phyloP scores from a whole-genome alignment of 2,329 filamentous ascomycete species.

The Didymella pinodella region DNA sequence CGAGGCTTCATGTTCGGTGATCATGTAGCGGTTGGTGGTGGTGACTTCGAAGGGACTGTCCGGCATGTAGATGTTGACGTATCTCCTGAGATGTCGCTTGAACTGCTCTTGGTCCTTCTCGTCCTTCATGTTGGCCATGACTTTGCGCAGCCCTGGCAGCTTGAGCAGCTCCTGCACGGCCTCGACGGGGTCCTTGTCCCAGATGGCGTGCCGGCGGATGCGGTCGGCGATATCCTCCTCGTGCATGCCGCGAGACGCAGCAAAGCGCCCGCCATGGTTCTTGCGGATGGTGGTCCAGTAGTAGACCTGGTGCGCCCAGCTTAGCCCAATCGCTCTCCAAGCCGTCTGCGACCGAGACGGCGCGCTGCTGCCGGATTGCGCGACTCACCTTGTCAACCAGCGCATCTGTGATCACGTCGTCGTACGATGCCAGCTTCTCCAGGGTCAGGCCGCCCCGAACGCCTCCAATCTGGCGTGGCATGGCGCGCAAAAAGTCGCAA shows the following conservation, averaged over 20 bases:
- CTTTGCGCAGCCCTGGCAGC: slow-evolving; percentile 77
- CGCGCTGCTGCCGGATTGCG: slow-evolving; percentile 9
- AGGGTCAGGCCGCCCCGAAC: slow-evolving; percentile 81
- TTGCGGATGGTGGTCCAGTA: slow-evolving; percentile 98
- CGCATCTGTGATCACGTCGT: slow-evolving; percentile 94
- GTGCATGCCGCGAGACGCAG: slow-evolving; percentile 79
- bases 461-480: slow-evolving; percentile 56
- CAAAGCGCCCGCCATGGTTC: slow-evolving; percentile 84
- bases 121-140: slow-evolving; percentile 71
- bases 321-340: slow-evolving; percentile 25
- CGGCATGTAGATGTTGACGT: slow-evolving; percentile 89
- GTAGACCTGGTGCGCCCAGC: slow-evolving; percentile 69
- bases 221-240: slow-evolving; percentile 69
- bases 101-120: slow-evolving; percentile 88
- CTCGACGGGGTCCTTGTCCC: slow-evolving; percentile 73
- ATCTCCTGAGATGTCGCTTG: slow-evolving; percentile 82
- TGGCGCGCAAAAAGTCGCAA: slow-evolving; percentile 33
- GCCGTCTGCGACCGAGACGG: slow-evolving; percentile 20
- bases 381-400: slow-evolving; percentile 87
- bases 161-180: slow-evolving; percentile 78
- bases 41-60: slow-evolving; percentile 96
- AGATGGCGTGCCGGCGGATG: slow-evolving; percentile 71
- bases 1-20: slow-evolving; percentile 86
- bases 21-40: slow-evolving; percentile 93
- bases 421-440: slow-evolving; percentile 87